Evolutionary conservation across 345 rosid genomes (phyloP).

Genomic region (Hypericum androsaemum): DNA sequence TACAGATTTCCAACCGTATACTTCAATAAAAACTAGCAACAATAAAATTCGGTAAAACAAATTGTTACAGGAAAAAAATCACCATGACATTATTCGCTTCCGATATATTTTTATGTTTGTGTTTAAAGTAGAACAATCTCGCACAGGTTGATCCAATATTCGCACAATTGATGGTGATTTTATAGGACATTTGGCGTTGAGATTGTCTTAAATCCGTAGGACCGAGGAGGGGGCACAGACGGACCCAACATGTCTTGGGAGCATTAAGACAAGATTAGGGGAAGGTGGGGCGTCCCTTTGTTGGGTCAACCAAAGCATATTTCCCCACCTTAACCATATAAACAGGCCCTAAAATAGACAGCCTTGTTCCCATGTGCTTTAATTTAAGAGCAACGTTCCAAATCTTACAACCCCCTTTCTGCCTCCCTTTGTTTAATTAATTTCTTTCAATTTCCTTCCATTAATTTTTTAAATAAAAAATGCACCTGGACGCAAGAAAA

Average conservation of each 20-base stretch:
- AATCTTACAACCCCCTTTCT: constrained; percentile 29
- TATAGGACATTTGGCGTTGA: too few relatives aligned
- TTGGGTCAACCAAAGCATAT: constrained; percentile 49
- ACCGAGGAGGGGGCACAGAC: constrained; percentile 28
- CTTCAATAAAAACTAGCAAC: too few relatives aligned
- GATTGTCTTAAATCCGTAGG: constrained; percentile 10
- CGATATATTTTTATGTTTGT: too few relatives aligned
- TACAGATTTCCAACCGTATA: too few relatives aligned
- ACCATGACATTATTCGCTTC: too few relatives aligned
- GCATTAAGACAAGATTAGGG: constrained; percentile 59
- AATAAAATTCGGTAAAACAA: too few relatives aligned
- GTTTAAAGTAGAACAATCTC: too few relatives aligned
- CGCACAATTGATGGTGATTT: too few relatives aligned
- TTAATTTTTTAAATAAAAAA: too few relatives aligned
- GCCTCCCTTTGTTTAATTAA: constrained; percentile 2
- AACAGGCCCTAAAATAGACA: constrained; percentile 47
- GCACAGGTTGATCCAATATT: too few relatives aligned
- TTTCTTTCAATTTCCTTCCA: constrained; percentile 7
- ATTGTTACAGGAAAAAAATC: too few relatives aligned
- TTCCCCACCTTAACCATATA: constrained; percentile 49
- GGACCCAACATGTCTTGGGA: constrained; percentile 54
- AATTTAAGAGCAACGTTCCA: constrained; percentile 68
- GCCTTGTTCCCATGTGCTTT: constrained; percentile 79
- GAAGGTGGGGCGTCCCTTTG: constrained; percentile 40
- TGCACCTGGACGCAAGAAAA: too few relatives aligned